phyloP scores from a whole-genome alignment of 2,329 filamentous ascomycete genomes.

The Immersiporthe knoxdaviesiana region DNA sequence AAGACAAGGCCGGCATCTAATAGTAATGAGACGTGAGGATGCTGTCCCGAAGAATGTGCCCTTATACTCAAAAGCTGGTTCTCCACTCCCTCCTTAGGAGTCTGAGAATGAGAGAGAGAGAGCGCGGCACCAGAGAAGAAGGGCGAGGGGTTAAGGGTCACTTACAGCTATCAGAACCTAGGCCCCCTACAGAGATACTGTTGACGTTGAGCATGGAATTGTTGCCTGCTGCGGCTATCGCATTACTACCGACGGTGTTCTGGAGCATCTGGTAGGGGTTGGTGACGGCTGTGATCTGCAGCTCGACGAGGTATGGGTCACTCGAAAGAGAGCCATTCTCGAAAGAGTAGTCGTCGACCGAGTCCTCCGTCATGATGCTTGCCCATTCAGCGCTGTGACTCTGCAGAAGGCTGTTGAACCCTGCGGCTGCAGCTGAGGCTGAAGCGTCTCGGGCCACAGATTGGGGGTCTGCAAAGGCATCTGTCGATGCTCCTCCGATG shows the following conservation, averaged over 20 bases:
- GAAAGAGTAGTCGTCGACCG: conserved; percentile 65
- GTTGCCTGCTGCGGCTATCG: conserved; percentile 51
- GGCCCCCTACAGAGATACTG: conserved; percentile 39
- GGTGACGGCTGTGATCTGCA: conserved; percentile 55
- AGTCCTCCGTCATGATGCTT: conserved; percentile 60
- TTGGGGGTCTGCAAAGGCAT: conserved; percentile 65
- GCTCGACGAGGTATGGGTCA: conserved; percentile 59
- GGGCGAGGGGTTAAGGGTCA: background rate
- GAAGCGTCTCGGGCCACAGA: conserved; percentile 59
- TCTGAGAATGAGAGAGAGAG: too few relatives aligned
- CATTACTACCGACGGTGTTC: conserved; percentile 46
- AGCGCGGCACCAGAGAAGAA: too few relatives aligned
- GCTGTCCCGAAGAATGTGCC: too few relatives aligned
- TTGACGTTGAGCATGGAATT: conserved; percentile 28
- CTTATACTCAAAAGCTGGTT: too few relatives aligned
- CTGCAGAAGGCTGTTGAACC: conserved; percentile 57
- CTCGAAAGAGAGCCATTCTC: conserved; percentile 59
- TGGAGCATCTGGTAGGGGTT: conserved; percentile 62
- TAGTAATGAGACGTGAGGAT: background rate
- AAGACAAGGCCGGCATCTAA: conserved; percentile 23
- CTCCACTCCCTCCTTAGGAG: too few relatives aligned
- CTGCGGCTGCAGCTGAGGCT: conserved; percentile 46
- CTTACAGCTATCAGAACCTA: conserved; percentile 26
- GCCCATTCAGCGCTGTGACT: conserved; percentile 67
- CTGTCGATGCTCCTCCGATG: conserved; percentile 68